phyloP scores from a whole-genome alignment of 371 early-diverging fungal species.

The Mortierella sp. region DNA sequence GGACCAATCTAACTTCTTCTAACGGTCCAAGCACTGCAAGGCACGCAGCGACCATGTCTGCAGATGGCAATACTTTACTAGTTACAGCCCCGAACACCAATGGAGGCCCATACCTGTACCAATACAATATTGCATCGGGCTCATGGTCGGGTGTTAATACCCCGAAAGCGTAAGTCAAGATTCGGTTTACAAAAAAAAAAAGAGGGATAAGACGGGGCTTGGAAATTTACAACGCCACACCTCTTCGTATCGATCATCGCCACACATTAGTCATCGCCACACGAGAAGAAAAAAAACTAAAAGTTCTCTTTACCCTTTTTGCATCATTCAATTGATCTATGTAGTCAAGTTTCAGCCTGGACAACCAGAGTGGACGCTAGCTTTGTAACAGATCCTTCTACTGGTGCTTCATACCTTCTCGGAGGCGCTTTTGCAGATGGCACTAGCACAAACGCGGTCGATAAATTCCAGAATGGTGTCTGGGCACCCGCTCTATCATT shows the following conservation, averaged over 20 bases:
- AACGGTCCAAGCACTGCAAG: slow-evolving; percentile 7
- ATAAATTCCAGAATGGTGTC: slow-evolving; percentile 21
- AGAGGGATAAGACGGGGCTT: not conserved
- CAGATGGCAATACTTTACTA: slow-evolving; percentile 23
- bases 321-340: not conserved
- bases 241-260: too few relatives aligned
- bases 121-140: slow-evolving; percentile 15
- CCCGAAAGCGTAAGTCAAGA: slow-evolving; percentile 44
- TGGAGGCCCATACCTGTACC: slow-evolving; percentile 24
- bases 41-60: slow-evolving; percentile 34
- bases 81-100: slow-evolving; percentile 36
- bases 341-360: slow-evolving; percentile 46
- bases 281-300: too few relatives aligned
- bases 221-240: too few relatives aligned
- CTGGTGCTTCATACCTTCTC: slow-evolving; percentile 28
- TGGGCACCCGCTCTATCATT: slow-evolving; percentile 12
- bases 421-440: slow-evolving; percentile 28
- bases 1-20: slow-evolving; percentile 27
- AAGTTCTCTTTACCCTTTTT: not conserved
- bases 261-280: too few relatives aligned
- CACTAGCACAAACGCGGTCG: slow-evolving; percentile 31
- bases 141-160: slow-evolving; percentile 36
- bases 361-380: slow-evolving; percentile 5
- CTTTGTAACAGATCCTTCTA: slow-evolving; percentile 28
- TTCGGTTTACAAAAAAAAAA: not conserved